Base-by-base conservation (phyloP, 768 basidiomycete genomes). In the Fomitopsis pulvina region DNA sequence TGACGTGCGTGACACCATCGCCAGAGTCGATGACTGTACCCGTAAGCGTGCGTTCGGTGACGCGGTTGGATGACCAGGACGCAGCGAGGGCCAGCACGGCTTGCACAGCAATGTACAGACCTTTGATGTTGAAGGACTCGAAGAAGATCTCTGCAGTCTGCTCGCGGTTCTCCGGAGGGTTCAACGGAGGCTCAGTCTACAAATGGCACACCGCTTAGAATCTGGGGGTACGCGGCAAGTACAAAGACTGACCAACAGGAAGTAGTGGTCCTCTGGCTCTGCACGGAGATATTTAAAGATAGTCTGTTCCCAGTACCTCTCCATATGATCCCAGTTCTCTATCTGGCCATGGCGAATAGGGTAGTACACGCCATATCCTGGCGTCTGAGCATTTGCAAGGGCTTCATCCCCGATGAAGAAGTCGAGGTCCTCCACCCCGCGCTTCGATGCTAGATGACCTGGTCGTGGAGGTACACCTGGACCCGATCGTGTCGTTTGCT, bases 371-470 rank as follows among this genome's bases (percentile, higher is more conserved):
- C 87, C 84, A 69, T 98, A 99, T 2, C 87, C 87, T 0, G 87
- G 87, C 0, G 95, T 97, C 74, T 93, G 97, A 32, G 87, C 83
- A 64, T 97, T 97, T 16, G 91, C 91, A 16, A 98, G 75, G 0
- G 96, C 96, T 68, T 98, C 96, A 63, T 98, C 93, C 52, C 96
- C 96, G 70, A 99, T 99, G 77, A 88, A 96, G 78, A 98, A 99
- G 73, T 99, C 95, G 55, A 98, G 87, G 68, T 99, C 96, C 68
- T 99, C 96, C 30, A 98, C 87, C 10, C 96, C 96, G 49, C 96
- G 84, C 70, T 97, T 98, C 51, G 90, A 90, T 2, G 95, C 95
- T 41, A 97, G 82, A 69, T 94, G 83, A 3, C 92, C 86, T 7
- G 92, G 91, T 66, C 92, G 92, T 34, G 80, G 70, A 24, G 92